Base-by-base conservation (phyloP, 2,329 filamentous ascomycete genomes). In the Fusarium sp. region DNA sequence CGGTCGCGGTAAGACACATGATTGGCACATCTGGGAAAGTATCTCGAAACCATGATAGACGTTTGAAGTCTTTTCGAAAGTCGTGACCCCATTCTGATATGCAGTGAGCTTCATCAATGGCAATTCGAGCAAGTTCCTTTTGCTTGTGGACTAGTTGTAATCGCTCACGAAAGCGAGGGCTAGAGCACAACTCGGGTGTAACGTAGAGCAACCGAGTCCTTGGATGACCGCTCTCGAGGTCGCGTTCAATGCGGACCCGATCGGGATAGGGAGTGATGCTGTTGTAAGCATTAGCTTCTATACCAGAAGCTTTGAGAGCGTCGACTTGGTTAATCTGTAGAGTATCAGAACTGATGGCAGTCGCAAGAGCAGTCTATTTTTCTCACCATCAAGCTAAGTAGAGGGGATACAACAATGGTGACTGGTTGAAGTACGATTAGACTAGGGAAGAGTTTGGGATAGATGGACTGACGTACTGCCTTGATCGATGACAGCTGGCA, bases 71-170 rank as follows among this genome's bases (percentile, higher is more conserved):
- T 32, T 89, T 91, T n/a, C 94, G 90, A 74, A 98, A 98, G 75
- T 98, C 94, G 74, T 98, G 93, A 2, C 94, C 94, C 94, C 94
- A 97, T 87, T 97, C 93, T 24, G 92, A 96, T 68, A 98, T 96
- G 75, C 94, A 98, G 75, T 98, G 94, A 3, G 94, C 94, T 78
- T 98, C 94, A 72, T 98, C 94, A 54, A 98, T 88, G 43, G 91
- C 94, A 63, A 98, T 87, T 12, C 94, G 87, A 9, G 90, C 89
- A n/a, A 98, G 85, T 76, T 97, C 92, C 54, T 86, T 85, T 74
- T 97, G 93, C 56, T 87, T 80, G 72, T 97, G 81, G 12, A 97
- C 89, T 5, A 90, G 80, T 58, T 85, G 83, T 8, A 97, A 80
- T 44, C 88, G 86, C 58, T 88, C 85, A 35, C 93, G 90, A 75